phyloP scores from a whole-genome alignment of 2,329 filamentous ascomycete species.

The Diaporthe citri region DNA sequence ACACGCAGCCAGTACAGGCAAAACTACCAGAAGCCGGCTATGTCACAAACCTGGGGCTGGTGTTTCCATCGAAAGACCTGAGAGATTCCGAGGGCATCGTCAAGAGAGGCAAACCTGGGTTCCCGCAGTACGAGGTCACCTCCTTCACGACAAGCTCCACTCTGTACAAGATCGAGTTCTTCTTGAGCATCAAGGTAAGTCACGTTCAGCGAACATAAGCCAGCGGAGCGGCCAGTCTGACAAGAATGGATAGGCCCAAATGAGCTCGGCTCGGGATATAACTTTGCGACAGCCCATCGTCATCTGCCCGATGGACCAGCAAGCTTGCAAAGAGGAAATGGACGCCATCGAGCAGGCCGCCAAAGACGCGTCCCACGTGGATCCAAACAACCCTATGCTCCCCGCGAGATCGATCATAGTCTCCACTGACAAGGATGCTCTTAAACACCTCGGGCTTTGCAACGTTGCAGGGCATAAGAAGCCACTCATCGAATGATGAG shows the following conservation, averaged over 20 bases:
- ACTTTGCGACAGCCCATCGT: slow-evolving; percentile 91
- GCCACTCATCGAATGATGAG: slow-evolving; percentile 71
- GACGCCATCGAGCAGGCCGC: slow-evolving; percentile 97
- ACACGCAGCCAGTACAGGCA: slow-evolving; percentile 83
- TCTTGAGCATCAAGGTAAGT: slow-evolving; percentile 88
- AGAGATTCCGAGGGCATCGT: slow-evolving; percentile 90
- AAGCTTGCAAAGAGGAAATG: slow-evolving; percentile 98
- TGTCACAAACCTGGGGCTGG: slow-evolving; percentile 89
- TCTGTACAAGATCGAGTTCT: slow-evolving; percentile 99
- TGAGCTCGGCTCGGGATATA: slow-evolving; percentile 91
- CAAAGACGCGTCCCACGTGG: slow-evolving; percentile 89
- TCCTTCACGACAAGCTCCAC: slow-evolving; percentile 95
- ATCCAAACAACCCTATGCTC: slow-evolving; percentile 92
- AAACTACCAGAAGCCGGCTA: slow-evolving; percentile 93
- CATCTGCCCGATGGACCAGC: slow-evolving; percentile 94
- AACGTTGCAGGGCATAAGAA: slow-evolving; percentile 75
- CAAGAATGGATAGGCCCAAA: slow-evolving; percentile 74
- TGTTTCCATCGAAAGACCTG: slow-evolving; percentile 91
- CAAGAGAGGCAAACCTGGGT: slow-evolving; percentile 85
- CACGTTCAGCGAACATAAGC: not conserved
- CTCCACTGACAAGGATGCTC: slow-evolving; percentile 77
- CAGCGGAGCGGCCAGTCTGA: slow-evolving; percentile 10
- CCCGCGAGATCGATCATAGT: slow-evolving; percentile 86
- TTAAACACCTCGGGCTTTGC: slow-evolving; percentile 73
- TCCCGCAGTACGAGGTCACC: slow-evolving; percentile 88